Conservation (phyloP, 1,284 basidiomycete genomes). For the Boletellus sp. region DNA sequence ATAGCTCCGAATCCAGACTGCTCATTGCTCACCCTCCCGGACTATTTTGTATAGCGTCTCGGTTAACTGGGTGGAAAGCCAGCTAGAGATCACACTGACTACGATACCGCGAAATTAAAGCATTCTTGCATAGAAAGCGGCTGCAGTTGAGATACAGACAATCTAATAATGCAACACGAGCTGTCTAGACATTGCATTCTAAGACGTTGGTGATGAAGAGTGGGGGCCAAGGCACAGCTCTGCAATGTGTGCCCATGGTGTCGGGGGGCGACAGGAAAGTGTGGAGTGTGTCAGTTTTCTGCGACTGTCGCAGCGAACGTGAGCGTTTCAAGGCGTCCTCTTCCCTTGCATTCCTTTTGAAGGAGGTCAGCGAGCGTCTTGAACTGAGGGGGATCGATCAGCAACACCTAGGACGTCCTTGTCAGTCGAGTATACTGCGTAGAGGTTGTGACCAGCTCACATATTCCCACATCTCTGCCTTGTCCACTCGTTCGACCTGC, state of each 20-base stretch:
- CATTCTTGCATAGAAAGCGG: background rate
- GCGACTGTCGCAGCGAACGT: conserved; percentile 68
- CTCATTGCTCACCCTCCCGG: background rate
- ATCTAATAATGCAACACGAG: background rate
- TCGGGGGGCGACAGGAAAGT: background rate
- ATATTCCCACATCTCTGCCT: conserved; percentile 82
- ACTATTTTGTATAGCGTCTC: conserved; percentile 15
- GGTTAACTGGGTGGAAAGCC: conserved; percentile 15
- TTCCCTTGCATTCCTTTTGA: conserved; percentile 85
- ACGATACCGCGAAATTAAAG: conserved; percentile 15
- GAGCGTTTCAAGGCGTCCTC: conserved; percentile 81
- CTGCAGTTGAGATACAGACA: background rate
- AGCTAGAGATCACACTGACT: conserved; percentile 22
- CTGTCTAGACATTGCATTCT: background rate
- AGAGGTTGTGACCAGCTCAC: conserved; percentile 46
- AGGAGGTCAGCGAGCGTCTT: conserved; percentile 86
- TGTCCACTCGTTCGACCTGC: conserved; percentile 83
- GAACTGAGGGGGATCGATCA: conserved; percentile 93
- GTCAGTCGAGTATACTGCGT: conserved; percentile 3
- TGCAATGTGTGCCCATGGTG: too few relatives aligned
- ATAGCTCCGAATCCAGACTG: background rate
- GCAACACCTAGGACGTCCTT: conserved; percentile 59
- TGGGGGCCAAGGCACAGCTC: background rate
- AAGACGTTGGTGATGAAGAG: background rate
- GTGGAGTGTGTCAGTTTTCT: conserved; percentile 9